Percentiles rank a stretch among this genome's conserved stretches.
Conservation (phyloP, 148 eudicot genomes). For the Vaccinium myrtillus region DNA sequence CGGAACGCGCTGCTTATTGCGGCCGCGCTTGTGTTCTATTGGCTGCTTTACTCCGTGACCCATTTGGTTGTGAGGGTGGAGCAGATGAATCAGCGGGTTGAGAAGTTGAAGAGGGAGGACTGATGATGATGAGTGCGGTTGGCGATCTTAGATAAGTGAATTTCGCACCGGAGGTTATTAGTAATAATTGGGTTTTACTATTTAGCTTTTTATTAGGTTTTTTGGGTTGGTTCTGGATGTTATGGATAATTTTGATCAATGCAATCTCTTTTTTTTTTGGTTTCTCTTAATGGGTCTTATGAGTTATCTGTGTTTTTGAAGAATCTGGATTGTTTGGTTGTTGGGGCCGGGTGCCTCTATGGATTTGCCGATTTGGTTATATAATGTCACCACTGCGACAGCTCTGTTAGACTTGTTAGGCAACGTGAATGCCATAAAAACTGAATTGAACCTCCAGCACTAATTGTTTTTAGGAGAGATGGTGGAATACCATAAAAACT, state of each 20-base stretch:
- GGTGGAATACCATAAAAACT: too few relatives aligned
- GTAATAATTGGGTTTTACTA: neutral
- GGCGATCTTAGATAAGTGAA: neutral
- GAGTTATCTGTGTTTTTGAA: neutral
- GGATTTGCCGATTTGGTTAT: too few relatives aligned
- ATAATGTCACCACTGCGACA: too few relatives aligned
- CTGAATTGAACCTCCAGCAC: too few relatives aligned
- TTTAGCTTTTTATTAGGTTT: too few relatives aligned
- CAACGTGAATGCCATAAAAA: too few relatives aligned
- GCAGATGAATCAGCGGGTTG: constrained; percentile 41
- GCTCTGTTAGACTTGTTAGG: too few relatives aligned
- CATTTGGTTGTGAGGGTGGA: constrained; percentile 40
- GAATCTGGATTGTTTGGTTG: neutral
- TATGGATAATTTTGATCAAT: neutral
- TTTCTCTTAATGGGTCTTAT: neutral
- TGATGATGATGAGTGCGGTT: constrained; percentile 17
- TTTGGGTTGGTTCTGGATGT: neutral
- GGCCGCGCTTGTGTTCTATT: constrained; percentile 44
- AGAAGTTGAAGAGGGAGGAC: constrained; percentile 34
- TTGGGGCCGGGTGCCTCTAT: too few relatives aligned
- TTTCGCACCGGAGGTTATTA: neutral
- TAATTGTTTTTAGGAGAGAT: too few relatives aligned
- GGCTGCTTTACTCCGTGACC: constrained; percentile 47
- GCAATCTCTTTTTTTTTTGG: neutral
- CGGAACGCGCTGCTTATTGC: constrained; percentile 49